phyloP scores from a whole-genome alignment of 2,329 filamentous ascomycete genomes.

The Colletotrichum siamense region DNA sequence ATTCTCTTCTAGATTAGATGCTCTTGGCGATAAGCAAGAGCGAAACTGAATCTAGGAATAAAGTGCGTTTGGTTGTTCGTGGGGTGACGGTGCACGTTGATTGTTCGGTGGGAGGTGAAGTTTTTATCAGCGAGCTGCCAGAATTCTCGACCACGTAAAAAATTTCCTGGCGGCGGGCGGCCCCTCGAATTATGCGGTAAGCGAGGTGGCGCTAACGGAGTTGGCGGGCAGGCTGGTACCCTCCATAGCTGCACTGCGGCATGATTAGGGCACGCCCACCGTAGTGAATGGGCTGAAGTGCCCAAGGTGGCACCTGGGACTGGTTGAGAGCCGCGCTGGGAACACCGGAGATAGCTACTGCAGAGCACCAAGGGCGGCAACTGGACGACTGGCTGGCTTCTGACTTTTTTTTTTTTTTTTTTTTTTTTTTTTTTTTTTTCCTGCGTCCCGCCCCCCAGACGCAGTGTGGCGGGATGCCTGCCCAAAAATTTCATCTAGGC shows the following conservation, averaged over 20 bases:
- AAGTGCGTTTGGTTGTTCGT: conserved; percentile 23
- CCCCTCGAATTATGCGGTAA: conserved; percentile 24
- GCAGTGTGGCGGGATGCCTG: not conserved
- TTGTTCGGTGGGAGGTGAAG: conserved; percentile 28
- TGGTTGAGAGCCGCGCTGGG: not conserved
- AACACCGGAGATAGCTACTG: conserved; percentile 6
- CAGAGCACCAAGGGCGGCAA: not conserved
- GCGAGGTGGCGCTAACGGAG: conserved; percentile 20
- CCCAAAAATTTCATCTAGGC: conserved; percentile 14
- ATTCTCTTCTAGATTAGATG: conserved; percentile 48
- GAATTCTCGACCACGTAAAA: conserved; percentile 33
- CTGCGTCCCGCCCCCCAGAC: not conserved
- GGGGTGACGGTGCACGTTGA: conserved; percentile 32
- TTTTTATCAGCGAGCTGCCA: conserved; percentile 21
- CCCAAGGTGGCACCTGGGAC: not conserved
- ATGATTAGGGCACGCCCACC: conserved; percentile 21
- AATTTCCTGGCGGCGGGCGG: conserved; percentile 35
- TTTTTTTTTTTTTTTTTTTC: not conserved
- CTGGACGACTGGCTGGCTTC: not conserved
- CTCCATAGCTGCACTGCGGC: not conserved
- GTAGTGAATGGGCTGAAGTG: not conserved
- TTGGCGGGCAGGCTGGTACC: not conserved
- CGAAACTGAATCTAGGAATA: conserved; percentile 46
- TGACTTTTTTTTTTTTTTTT: not conserved
- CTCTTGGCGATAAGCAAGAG: conserved; percentile 51